Evolutionary conservation across 257 asterid species (phyloP).

Genomic region (Solanum tarapatanum): DNA sequence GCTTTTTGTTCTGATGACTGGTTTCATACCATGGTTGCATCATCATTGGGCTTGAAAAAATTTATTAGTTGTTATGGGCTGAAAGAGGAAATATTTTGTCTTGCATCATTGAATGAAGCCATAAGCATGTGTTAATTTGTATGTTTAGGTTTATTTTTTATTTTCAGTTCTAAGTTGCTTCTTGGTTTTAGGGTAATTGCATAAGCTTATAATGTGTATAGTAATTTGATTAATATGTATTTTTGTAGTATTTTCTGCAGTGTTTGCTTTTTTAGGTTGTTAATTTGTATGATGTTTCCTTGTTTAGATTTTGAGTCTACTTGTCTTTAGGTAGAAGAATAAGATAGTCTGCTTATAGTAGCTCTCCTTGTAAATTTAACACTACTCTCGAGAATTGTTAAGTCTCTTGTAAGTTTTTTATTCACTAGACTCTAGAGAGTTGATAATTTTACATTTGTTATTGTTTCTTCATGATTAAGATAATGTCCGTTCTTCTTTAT

Average conservation of each 20-base stretch:
- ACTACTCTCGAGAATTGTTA: background rate
- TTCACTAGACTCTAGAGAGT: background rate
- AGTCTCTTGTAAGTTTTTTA: background rate
- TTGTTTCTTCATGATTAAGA: background rate
- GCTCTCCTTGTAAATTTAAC: background rate
- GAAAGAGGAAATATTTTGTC: background rate
- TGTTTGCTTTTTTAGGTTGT: background rate
- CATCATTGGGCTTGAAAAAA: background rate
- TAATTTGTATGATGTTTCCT: background rate
- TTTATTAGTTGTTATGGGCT: background rate
- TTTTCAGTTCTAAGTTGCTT: background rate
- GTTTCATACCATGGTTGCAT: background rate
- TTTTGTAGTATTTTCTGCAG: background rate
- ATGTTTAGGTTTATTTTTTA: background rate
- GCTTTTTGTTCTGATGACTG: background rate
- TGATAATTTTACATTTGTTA: background rate
- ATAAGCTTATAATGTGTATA: background rate
- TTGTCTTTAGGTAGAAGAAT: background rate
- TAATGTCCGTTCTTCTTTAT: background rate
- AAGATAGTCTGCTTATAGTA: background rate
- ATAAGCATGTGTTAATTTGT: background rate
- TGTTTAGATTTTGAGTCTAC: background rate
- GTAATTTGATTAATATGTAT: background rate
- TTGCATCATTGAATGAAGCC: background rate
- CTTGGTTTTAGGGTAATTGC: background rate